Conservation (phyloP, 441 rosid species). For the Gossypium davidsonii region DNA sequence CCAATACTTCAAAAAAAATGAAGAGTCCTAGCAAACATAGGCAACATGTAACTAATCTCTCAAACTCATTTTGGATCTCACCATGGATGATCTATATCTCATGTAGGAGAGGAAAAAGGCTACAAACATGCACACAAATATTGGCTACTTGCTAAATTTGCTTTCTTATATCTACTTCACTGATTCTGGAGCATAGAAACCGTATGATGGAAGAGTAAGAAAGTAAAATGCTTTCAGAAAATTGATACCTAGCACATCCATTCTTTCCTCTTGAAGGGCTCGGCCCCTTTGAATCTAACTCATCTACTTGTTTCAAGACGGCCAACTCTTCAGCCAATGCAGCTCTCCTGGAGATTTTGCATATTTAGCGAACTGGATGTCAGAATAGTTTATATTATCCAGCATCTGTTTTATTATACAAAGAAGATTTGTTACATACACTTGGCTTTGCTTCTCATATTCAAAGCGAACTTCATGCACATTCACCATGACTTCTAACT, state of each 20-base stretch:
- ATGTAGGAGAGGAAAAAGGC: not conserved
- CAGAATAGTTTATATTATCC: not conserved
- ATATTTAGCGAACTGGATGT: conserved; percentile 10
- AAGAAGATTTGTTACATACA: conserved; percentile 45
- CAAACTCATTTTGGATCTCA: not conserved
- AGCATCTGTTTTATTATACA: conserved; percentile 4
- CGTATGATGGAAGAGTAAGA: not conserved
- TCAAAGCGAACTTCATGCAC: conserved; percentile 98
- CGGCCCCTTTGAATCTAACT: conserved; percentile 78
- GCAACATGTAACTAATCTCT: not conserved
- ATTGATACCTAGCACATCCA: conserved; percentile 76
- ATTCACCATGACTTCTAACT: conserved; percentile 95
- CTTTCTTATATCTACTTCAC: not conserved
- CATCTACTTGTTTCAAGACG: conserved; percentile 83
- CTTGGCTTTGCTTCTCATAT: conserved; percentile 97
- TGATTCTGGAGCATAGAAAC: not conserved
- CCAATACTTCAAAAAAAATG: too few species aligned
- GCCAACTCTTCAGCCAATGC: conserved; percentile 91
- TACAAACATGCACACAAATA: not conserved
- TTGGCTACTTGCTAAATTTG: not conserved
- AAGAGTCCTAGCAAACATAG: too few species aligned
- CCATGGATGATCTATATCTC: not conserved
- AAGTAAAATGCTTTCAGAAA: conserved; percentile 3
- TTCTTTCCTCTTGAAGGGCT: conserved; percentile 95
- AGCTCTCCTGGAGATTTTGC: conserved; percentile 61